Evolutionary conservation across 1,284 basidiomycete species (phyloP).

Genomic region (Ceratobasidium theobromae): DNA sequence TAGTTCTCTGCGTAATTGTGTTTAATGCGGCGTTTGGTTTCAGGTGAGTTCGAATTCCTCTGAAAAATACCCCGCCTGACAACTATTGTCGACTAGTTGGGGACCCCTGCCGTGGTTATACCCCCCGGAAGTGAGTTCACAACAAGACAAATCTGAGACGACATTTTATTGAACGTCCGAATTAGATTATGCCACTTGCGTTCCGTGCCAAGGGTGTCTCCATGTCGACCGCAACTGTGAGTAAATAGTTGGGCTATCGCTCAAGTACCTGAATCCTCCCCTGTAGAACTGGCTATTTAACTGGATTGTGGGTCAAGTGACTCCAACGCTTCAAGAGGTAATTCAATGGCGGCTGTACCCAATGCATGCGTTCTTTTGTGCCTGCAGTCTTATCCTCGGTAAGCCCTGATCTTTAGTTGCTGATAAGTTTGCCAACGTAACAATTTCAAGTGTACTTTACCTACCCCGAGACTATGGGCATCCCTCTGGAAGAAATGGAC

Average conservation of each 20-base stretch:
- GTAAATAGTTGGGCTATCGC: too few species aligned
- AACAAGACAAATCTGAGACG: background rate
- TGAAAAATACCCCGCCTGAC: constrained; percentile 19
- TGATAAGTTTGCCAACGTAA: constrained; percentile 34
- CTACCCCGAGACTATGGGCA: constrained; percentile 55
- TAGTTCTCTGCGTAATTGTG: constrained; percentile 88
- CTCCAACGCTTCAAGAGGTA: constrained; percentile 84
- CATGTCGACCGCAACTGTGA: constrained; percentile 76
- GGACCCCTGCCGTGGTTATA: constrained; percentile 87
- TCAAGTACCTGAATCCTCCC: too few species aligned
- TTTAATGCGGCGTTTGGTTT: constrained; percentile 95
- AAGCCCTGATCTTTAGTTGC: constrained; percentile 37
- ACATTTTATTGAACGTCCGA: constrained; percentile 30
- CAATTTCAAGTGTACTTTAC: constrained; percentile 40
- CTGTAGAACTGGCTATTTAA: background rate
- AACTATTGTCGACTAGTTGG: constrained; percentile 49
- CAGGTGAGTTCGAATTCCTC: constrained; percentile 48
- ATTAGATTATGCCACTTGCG: constrained; percentile 89
- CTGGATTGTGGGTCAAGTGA: constrained; percentile 75
- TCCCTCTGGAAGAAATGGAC: constrained; percentile 51
- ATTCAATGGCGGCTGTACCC: constrained; percentile 94
- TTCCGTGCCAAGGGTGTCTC: constrained; percentile 95
- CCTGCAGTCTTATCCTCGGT: constrained; percentile 81
- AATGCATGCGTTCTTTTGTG: constrained; percentile 95
- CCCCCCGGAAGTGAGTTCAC: constrained; percentile 67